phyloP scores from a whole-genome alignment of 225 moss, liverwort and hornwort species.

The Bryum argenteum region DNA sequence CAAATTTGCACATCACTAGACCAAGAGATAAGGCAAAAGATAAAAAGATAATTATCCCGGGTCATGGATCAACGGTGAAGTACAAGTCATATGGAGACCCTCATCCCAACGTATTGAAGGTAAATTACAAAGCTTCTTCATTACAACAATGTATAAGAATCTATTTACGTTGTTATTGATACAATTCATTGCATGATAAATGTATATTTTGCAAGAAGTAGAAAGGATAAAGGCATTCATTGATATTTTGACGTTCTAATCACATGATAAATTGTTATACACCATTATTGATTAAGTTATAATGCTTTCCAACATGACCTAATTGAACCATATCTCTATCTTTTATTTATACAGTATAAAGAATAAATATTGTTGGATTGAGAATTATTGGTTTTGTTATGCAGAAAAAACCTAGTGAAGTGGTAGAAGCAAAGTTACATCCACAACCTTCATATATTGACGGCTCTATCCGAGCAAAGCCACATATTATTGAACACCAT shows the following conservation, averaged over 20 bases:
- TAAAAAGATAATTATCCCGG: conserved; percentile 29
- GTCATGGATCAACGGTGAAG: conserved; percentile 53
- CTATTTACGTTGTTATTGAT: fast-evolving
- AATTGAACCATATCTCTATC: too few species aligned
- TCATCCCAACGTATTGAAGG: conserved; percentile 33
- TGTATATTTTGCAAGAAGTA: background rate
- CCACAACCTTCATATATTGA: conserved; percentile 71
- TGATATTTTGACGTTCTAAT: too few species aligned
- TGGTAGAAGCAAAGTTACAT: conserved; percentile 73
- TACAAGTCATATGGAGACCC: conserved; percentile 71
- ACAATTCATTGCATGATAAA: background rate
- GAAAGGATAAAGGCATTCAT: too few species aligned
- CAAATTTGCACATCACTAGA: conserved; percentile 50
- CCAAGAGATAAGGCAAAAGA: conserved; percentile 50
- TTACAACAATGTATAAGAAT: fast-evolving
- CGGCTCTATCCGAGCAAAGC: conserved; percentile 65
- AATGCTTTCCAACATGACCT: background rate
- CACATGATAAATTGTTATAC: background rate
- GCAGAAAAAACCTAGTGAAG: conserved; percentile 77
- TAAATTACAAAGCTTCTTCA: background rate
- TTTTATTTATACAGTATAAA: background rate
- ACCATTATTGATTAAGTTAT: background rate
- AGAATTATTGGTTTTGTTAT: background rate
- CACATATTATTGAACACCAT: conserved; percentile 73
- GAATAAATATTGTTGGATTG: background rate